Evolutionary conservation across 2,329 filamentous ascomycete genomes (phyloP).

Genomic region (Fusarium humuli): DNA sequence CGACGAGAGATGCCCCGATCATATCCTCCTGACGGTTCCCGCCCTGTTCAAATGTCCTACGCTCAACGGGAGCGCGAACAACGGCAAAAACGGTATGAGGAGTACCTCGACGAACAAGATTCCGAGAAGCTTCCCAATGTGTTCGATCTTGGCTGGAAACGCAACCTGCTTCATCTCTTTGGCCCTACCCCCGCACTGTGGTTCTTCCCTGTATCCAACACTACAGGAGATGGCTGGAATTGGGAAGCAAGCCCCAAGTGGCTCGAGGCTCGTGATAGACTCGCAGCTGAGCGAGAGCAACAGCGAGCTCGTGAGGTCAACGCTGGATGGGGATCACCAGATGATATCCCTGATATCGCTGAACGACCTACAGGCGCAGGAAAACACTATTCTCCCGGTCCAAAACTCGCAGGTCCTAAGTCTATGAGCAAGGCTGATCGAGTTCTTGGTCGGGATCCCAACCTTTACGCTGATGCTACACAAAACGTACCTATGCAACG

Average conservation of each 20-base stretch:
- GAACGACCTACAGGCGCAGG: slow-evolving; percentile 48
- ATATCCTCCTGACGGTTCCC: slow-evolving; percentile 49
- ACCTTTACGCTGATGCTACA: slow-evolving; percentile 64
- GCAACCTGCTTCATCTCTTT: slow-evolving; percentile 85
- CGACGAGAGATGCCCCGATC: slow-evolving; percentile 49
- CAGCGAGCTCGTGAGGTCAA: slow-evolving; percentile 73
- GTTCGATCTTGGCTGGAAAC: slow-evolving; percentile 87
- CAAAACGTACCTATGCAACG: slow-evolving; percentile 60
- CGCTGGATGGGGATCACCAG: slow-evolving; percentile 72
- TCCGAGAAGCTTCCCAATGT: slow-evolving; percentile 89
- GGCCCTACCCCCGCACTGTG: slow-evolving; percentile 79
- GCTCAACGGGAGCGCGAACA: slow-evolving; percentile 67
- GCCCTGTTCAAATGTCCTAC: slow-evolving; percentile 63
- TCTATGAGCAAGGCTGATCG: slow-evolving; percentile 68
- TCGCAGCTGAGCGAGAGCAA: slow-evolving; percentile 67
- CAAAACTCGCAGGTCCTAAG: slow-evolving; percentile 45
- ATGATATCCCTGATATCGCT: slow-evolving; percentile 44
- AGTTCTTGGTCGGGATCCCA: slow-evolving; percentile 67
- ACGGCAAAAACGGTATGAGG: slow-evolving; percentile 67
- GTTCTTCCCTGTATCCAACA: slow-evolving; percentile 84
- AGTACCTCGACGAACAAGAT: slow-evolving; percentile 91
- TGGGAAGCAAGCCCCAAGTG: slow-evolving; percentile 91
- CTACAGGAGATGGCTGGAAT: slow-evolving; percentile 90
- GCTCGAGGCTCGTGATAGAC: slow-evolving; percentile 74
- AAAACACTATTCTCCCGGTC: slow-evolving; percentile 48